A percentile compares a stretch with the other conserved stretches of the same genome.
These are phyloP conservation scores for Tilletia caries DNA, from an alignment of 1,284 basidiomycete species.

Conservation along the genomic window DNA sequence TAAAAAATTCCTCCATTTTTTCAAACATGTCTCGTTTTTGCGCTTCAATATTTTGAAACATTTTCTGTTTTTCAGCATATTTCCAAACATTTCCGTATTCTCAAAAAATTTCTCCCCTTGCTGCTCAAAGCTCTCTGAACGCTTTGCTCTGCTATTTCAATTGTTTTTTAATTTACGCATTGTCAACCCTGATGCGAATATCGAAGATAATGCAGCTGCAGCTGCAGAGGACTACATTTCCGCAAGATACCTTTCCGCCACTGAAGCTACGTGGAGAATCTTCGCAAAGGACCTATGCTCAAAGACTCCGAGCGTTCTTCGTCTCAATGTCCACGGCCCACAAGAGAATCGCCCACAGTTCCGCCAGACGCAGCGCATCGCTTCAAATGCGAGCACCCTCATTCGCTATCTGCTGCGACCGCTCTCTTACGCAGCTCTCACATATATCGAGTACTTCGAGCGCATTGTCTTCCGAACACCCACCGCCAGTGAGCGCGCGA, in stretches of 20 bases:
- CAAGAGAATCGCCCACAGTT: neutral
- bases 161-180: neutral
- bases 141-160: neutral
- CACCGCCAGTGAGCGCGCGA: no score
- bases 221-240: neutral
- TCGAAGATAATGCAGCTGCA: neutral
- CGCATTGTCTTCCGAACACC: no score
- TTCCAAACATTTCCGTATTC: no score
- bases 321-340: neutral
- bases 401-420: neutral
- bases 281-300: neutral
- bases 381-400: neutral
- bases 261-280: neutral
- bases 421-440: neutral
- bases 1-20: no score
- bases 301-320: neutral
- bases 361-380: no score
- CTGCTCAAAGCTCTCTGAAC: no score
- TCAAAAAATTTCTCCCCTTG: no score
- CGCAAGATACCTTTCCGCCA: neutral
- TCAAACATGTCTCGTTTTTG: no score
- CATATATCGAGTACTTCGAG: neutral
- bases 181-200: no score
- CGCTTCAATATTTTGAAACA: no score
- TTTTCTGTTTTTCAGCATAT: no score